phyloP scores from a whole-genome alignment of 805 yeast species.

The Spathaspora passalidarum region DNA sequence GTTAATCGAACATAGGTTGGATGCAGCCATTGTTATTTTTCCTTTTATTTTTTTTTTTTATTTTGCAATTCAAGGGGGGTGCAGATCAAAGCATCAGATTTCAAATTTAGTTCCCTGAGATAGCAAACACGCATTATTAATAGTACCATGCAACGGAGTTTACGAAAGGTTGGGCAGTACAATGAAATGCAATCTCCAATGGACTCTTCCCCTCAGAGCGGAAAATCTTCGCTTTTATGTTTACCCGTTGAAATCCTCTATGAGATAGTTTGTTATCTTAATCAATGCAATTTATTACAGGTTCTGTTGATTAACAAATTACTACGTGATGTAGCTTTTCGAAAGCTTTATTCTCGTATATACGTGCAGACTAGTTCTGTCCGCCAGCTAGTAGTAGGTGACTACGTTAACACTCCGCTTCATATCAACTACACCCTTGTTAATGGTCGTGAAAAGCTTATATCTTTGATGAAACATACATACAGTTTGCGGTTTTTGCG shows the following conservation, averaged over 20 bases:
- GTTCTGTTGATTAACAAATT: neutral
- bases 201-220: neutral
- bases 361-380: neutral
- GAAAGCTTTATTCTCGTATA: neutral
- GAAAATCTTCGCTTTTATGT: neutral
- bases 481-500: neutral
- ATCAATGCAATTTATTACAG: neutral
- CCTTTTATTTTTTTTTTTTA: neutral
- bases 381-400: neutral
- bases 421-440: neutral
- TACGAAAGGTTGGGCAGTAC: neutral
- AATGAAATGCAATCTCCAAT: neutral
- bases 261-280: neutral
- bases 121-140: neutral
- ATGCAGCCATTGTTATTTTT: neutral
- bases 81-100: neutral
- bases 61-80: neutral
- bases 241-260: neutral
- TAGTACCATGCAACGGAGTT: neutral
- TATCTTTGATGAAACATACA: neutral
- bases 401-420: neutral
- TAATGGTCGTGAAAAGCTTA: neutral
- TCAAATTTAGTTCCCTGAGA: neutral
- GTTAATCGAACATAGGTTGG: neutral
- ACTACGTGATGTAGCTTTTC: neutral